phyloP scores from a whole-genome alignment of 2,329 filamentous ascomycete genomes.

The Trichoderma koningiopsis region DNA sequence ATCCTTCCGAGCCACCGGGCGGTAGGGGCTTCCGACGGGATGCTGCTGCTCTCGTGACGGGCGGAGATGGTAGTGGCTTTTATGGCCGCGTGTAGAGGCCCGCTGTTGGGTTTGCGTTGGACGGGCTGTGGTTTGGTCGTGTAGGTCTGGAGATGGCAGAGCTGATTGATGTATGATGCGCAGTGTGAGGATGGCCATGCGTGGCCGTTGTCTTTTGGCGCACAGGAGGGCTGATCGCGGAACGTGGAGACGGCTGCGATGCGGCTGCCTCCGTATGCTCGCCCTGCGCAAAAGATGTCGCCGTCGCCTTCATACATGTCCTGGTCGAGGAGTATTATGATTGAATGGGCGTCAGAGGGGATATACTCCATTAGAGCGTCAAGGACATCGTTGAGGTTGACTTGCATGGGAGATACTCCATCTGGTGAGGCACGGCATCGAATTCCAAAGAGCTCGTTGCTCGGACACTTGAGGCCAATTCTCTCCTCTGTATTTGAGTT shows the following conservation, averaged over 20 bases:
- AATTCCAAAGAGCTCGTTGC: conserved; percentile 48
- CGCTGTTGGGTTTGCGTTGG: neutral
- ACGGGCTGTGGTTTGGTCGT: neutral
- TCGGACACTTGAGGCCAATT: conserved; percentile 49
- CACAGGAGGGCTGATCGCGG: conserved; percentile 57
- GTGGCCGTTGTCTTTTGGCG: conserved; percentile 50
- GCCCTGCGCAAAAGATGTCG: conserved; percentile 67
- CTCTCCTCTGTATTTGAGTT: conserved; percentile 29
- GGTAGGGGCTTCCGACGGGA: conserved; percentile 33
- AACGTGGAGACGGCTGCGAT: conserved; percentile 64
- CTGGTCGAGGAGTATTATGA: conserved; percentile 60
- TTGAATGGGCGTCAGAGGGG: conserved; percentile 59
- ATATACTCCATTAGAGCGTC: conserved; percentile 57
- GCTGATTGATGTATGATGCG: conserved; percentile 47
- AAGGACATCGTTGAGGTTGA: conserved; percentile 64
- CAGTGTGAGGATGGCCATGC: conserved; percentile 69
- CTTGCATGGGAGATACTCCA: conserved; percentile 49
- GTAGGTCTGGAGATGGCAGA: conserved; percentile 36
- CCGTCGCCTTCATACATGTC: conserved; percentile 67
- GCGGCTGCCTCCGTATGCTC: conserved; percentile 65
- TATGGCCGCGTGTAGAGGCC: conserved; percentile 34
- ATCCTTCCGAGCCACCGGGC: conserved; percentile 60
- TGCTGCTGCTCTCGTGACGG: conserved; percentile 24
- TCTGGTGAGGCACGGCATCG: conserved; percentile 53
- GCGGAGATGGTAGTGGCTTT: conserved; percentile 36